Percentiles rank a stretch among this genome's conserved stretches.
Conservation (phyloP, 208 protist species). For the Trypanosoma caninum region DNA sequence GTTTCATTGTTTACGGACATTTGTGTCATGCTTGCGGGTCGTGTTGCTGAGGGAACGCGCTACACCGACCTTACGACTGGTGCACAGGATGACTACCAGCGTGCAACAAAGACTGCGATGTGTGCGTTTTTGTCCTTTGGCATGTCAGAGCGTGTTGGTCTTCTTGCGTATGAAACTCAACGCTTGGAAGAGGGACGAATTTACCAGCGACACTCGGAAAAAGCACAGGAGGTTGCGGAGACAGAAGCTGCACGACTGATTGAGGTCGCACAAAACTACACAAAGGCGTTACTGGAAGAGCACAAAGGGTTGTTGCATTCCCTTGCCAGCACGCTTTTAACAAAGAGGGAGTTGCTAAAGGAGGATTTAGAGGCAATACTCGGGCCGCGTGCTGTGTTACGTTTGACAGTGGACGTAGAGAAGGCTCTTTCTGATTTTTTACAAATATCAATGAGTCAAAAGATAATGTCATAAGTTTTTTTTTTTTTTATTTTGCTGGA, state of each 20-base stretch:
- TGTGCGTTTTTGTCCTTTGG: slow-evolving; percentile 77
- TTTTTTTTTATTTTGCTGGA: not conserved
- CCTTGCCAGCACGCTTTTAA: slow-evolving; percentile 44
- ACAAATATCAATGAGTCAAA: slow-evolving; percentile 39
- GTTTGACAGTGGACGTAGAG: slow-evolving; percentile 32
- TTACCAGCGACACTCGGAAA: slow-evolving; percentile 62
- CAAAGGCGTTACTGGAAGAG: slow-evolving; percentile 39
- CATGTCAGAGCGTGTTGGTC: slow-evolving; percentile 63
- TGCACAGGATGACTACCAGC: slow-evolving; percentile 91
- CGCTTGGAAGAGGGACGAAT: slow-evolving; percentile 75
- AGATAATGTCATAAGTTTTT: slow-evolving; percentile 7
- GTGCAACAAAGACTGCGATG: slow-evolving; percentile 76
- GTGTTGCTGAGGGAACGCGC: slow-evolving; percentile 93
- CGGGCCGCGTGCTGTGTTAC: slow-evolving; percentile 31
- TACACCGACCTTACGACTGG: slow-evolving; percentile 90
- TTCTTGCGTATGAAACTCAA: slow-evolving; percentile 76
- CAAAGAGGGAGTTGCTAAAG: slow-evolving; percentile 67
- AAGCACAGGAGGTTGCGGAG: slow-evolving; percentile 55
- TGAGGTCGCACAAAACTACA: slow-evolving; percentile 40
- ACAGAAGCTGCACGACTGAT: slow-evolving; percentile 64
- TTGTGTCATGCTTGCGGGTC: slow-evolving; percentile 93
- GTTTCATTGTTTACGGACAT: slow-evolving; percentile 91
- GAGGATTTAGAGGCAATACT: slow-evolving; percentile 70
- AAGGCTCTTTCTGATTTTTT: slow-evolving; percentile 51
- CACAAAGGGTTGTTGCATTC: slow-evolving; percentile 39